Base-by-base conservation (phyloP, 2,329 filamentous ascomycete species). In the Stenocarpella maydis region DNA sequence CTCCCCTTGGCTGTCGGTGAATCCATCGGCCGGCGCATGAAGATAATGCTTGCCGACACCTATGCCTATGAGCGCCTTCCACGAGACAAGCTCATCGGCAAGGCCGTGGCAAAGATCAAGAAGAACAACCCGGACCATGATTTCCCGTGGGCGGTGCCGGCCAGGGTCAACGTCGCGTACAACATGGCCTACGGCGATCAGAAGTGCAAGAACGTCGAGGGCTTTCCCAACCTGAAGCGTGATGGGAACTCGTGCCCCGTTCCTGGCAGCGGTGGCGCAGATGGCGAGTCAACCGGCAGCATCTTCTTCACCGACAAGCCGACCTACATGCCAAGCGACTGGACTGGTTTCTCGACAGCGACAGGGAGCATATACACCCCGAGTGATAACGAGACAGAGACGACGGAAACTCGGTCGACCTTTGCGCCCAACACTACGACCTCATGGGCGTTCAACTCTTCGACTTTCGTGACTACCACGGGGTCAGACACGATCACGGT, bases 11-110 rank as follows among this genome's bases (percentile, higher is more conserved):
- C 1, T 1, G 21, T 9, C 7, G 50, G 21, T 9, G n/a, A 3
- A 3, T 53, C 49, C 12, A 15, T 69, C n/a, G 67, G 58, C 21
- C n/a, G 39, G 6, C 67, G 67, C 10, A 43, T 65, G 34, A 69
- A 69, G 52, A 31, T 39, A 3, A 65, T 65, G 67, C 28, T 69
- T 10, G 49, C 47, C 21, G 31, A 55, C 39, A 45, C 37, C 5
- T 69, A 69, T 2, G 67, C 67, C 28, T 69, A 69, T 47, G 49
- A 69, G 45, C 67, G 67, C 26, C 58, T 69, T 3, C 67, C 67
- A 15, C 45, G 28, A 43, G 50, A 37, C 12, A 14, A 50, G 39
- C 43, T 69, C 7, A 12, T 50, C 24, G 26, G 21, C 41, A 2
- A 65, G 21, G 31, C 67, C 5, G 17, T 69, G 9, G 3, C 17